Percentiles rank a stretch among this genome's conserved stretches.
Evolutionary conservation across 192 early-diverging fungal species (phyloP).

Genomic region (Funneliformis geosporum): DNA sequence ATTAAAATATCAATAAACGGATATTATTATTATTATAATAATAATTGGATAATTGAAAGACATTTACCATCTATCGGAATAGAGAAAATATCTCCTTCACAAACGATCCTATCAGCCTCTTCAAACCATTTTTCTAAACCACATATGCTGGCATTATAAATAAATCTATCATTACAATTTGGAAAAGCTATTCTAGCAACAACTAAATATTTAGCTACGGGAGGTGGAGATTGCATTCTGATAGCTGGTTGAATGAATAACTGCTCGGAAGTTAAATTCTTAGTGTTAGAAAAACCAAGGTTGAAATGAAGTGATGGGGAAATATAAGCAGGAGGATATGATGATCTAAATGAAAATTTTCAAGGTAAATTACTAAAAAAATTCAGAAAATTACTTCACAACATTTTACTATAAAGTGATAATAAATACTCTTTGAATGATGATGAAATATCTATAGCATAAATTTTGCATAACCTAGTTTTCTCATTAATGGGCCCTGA

Average conservation of each 20-base stretch:
- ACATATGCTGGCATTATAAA: constrained; percentile 59
- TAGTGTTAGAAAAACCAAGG: constrained; percentile 46
- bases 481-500: constrained; percentile 41
- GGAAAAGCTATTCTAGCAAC: constrained; percentile 70
- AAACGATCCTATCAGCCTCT: constrained; percentile 61
- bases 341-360: not conserved
- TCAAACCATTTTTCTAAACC: constrained; percentile 68
- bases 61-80: constrained; percentile 62
- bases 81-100: constrained; percentile 65
- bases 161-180: constrained; percentile 56
- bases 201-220: constrained; percentile 59
- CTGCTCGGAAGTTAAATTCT: constrained; percentile 32
- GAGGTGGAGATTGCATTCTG: constrained; percentile 36
- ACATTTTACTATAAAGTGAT: not conserved
- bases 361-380: not conserved
- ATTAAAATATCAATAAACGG: not conserved
- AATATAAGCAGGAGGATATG: constrained; percentile 46
- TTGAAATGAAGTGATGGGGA: constrained; percentile 62
- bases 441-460: constrained; percentile 39
- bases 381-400: not conserved
- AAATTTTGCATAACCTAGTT: constrained; percentile 41
- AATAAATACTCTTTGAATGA: not conserved
- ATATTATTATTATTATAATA: not conserved
- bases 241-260: constrained; percentile 28
- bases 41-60: constrained; percentile 7